A percentile compares a stretch with the other conserved stretches of the same genome.
These are phyloP conservation scores for Rubia yunnanensis DNA, from an alignment of 257 asterid genomes.

Conservation along the genomic window DNA sequence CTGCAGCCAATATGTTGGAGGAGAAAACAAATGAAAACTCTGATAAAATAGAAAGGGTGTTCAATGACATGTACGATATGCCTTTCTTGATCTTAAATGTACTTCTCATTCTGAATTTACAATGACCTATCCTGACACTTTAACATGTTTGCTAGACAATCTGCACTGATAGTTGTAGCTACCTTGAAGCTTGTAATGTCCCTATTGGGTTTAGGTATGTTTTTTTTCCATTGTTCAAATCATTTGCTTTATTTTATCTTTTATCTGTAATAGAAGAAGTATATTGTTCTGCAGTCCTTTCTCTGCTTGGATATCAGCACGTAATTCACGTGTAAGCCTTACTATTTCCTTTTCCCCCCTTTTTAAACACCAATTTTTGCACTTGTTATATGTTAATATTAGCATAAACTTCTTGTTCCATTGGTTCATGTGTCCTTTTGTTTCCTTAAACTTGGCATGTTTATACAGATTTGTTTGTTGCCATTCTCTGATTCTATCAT, in stretches of 20 bases:
- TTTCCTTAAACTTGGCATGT: constrained; percentile 13
- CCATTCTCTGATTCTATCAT: too few species aligned
- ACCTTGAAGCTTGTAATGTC: constrained; percentile 75
- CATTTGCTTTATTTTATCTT: not conserved
- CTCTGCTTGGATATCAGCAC: constrained; percentile 76
- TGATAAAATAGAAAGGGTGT: constrained; percentile 48
- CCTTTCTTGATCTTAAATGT: not conserved
- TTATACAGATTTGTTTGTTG: constrained; percentile 55
- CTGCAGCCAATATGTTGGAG: constrained; percentile 66
- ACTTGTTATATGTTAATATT: not conserved
- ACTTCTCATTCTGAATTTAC: not conserved
- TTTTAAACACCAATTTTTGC: not conserved
- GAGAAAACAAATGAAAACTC: constrained; percentile 66
- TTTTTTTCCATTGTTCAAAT: constrained; percentile 1
- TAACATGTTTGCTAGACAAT: constrained; percentile 43
- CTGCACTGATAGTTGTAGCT: constrained; percentile 61
- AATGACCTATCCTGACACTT: constrained; percentile 13
- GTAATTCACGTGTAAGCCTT: constrained; percentile 63
- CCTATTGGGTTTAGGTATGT: constrained; percentile 81
- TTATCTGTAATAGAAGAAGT: constrained; percentile 6
- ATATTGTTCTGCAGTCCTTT: constrained; percentile 45
- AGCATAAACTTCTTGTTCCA: not conserved
- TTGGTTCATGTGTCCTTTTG: not conserved
- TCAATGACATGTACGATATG: constrained; percentile 58
- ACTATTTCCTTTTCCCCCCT: not conserved